A percentile compares a stretch with the other conserved stretches of the same genome.
These are phyloP conservation scores for Nitzschia palea DNA, from an alignment of 108 stramenopile species.

Conservation along the genomic window DNA sequence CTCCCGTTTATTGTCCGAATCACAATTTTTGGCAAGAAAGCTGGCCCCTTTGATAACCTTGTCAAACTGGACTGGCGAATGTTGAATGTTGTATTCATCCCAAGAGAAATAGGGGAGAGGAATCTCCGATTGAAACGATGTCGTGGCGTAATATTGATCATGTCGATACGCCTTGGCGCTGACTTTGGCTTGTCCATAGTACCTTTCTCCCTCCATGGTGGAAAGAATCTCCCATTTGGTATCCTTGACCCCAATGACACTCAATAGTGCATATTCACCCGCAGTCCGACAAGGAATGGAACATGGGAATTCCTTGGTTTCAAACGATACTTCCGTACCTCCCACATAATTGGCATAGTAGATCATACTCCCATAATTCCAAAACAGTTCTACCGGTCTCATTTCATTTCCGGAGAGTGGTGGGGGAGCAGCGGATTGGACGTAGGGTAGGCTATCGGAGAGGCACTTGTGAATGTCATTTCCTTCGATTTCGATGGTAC, in stretches of 20 bases:
- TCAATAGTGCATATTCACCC: conserved; percentile 4
- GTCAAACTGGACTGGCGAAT: conserved; percentile 46
- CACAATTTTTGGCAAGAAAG: conserved; percentile 73
- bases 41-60: conserved; percentile 60
- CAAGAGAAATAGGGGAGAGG: conserved; percentile 67
- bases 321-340: neutral
- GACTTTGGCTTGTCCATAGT: conserved; percentile 31
- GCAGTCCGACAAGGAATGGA: conserved; percentile 35
- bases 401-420: neutral
- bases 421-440: conserved; percentile 6
- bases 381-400: conserved; percentile 27
- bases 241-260: conserved; percentile 27
- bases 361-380: neutral
- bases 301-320: conserved; percentile 17
- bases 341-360: neutral
- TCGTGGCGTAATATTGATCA: conserved; percentile 56
- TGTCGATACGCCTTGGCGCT: conserved; percentile 15
- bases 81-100: conserved; percentile 46
- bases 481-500: neutral
- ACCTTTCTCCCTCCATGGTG: conserved; percentile 32
- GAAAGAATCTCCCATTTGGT: conserved; percentile 43
- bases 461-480: neutral
- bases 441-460: conserved; percentile 3
- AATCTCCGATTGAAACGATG: conserved; percentile 70
- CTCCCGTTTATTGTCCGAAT: conserved; percentile 53